phyloP scores from a whole-genome alignment of 305 asterid species.

The Fraxinus latifolia region DNA sequence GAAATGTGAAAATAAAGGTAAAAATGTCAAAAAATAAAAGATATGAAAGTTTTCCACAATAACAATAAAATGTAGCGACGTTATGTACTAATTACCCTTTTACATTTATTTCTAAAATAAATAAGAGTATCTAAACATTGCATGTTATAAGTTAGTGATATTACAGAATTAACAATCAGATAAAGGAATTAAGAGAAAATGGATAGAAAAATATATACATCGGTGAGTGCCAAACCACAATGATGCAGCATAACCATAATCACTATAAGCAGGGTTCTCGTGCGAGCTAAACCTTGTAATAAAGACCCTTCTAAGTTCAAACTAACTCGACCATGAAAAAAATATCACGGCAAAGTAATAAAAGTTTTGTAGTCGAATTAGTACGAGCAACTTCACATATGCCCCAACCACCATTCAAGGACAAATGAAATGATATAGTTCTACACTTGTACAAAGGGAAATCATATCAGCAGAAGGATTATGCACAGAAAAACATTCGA shows the following conservation, averaged over 20 bases:
- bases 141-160: not conserved
- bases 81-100: too few species aligned
- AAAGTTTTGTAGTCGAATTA: not conserved
- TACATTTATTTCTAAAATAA: not conserved
- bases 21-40: too few species aligned
- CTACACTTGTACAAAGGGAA: not conserved
- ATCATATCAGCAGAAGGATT: not conserved
- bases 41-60: too few species aligned
- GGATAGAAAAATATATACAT: not conserved
- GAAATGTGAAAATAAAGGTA: too few species aligned
- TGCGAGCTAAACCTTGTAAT: not conserved
- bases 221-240: not conserved
- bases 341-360: not conserved
- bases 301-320: not conserved
- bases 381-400: not conserved
- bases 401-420: not conserved
- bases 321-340: not conserved
- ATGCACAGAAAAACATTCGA: constrained; percentile 12
- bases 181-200: not conserved
- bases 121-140: not conserved
- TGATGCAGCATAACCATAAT: not conserved
- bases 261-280: not conserved
- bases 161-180: not conserved
- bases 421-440: not conserved
- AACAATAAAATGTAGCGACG: too few species aligned